These are phyloP conservation scores for Saccharomyces hybrid DNA, from an alignment of 1,139 yeast species.

Conservation along the genomic window DNA sequence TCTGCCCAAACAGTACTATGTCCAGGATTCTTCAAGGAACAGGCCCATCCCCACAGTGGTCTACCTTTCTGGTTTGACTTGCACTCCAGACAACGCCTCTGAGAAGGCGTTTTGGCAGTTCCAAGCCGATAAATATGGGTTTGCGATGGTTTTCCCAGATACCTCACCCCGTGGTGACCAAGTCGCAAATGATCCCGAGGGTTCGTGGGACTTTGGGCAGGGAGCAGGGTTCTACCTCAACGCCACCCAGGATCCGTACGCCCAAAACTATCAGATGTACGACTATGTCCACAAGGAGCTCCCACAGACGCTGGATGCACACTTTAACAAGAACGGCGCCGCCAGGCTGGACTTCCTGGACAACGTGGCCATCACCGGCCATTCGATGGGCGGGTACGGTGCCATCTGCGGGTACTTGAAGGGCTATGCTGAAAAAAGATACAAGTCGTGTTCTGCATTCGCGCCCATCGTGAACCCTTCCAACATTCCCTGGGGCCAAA, in stretches of 20 bases:
- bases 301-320: constrained; percentile 38
- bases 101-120: constrained; percentile 88
- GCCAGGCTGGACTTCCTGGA: constrained; percentile 32
- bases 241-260: constrained; percentile 70
- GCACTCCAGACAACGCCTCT: constrained; percentile 89
- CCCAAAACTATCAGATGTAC: constrained; percentile 73
- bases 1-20: constrained; percentile 52
- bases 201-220: constrained; percentile 87
- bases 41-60: constrained; percentile 59
- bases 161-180: constrained; percentile 95
- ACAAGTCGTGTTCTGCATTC: constrained; percentile 81
- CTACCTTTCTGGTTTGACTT: constrained; percentile 84
- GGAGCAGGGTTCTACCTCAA: constrained; percentile 94
- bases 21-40: constrained; percentile 10
- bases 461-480: constrained; percentile 83
- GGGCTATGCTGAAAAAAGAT: constrained; percentile 46
- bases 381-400: constrained; percentile 98
- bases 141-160: constrained; percentile 89
- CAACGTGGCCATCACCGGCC: constrained; percentile 75
- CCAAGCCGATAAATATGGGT: constrained; percentile 72
- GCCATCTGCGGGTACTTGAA: constrained; percentile 71
- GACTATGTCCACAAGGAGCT: constrained; percentile 73
- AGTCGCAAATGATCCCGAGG: constrained; percentile 79
- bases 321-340: constrained; percentile 41
- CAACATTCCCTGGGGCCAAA: constrained; percentile 76